phyloP scores from a whole-genome alignment of 805 yeast species.

The Saturnispora sekii region DNA sequence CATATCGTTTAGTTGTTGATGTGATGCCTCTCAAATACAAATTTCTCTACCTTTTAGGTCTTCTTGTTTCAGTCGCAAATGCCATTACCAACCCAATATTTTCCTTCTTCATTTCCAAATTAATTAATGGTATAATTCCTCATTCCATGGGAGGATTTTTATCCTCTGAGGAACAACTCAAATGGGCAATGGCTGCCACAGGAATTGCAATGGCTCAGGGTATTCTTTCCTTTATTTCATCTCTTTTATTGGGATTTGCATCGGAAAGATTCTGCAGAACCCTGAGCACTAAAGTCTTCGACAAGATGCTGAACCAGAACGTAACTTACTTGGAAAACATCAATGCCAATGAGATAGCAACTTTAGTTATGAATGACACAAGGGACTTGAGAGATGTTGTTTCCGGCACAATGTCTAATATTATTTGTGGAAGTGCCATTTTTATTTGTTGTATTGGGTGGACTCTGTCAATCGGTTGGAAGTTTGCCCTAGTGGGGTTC shows the following conservation, averaged over 20 bases:
- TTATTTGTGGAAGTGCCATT: conserved; percentile 44
- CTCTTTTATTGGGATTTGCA: conserved; percentile 40
- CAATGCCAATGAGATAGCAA: conserved; percentile 44
- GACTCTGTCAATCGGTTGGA: conserved; percentile 81
- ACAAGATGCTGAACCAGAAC: conserved; percentile 40
- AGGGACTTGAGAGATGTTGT: conserved; percentile 65
- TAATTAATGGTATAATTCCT: conserved; percentile 57
- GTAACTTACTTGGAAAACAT: conserved; percentile 41
- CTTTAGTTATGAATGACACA: conserved; percentile 70
- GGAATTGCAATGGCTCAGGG: conserved; percentile 60
- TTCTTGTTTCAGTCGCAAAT: conserved; percentile 40
- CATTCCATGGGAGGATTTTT: conserved; percentile 22
- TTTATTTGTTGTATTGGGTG: conserved; percentile 58
- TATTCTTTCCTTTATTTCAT: conserved; percentile 39
- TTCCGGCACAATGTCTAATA: conserved; percentile 48
- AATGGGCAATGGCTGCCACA: conserved; percentile 64
- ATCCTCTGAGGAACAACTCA: conserved; percentile 26
- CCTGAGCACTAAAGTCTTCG: conserved; percentile 42
- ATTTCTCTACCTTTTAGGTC: conserved; percentile 36
- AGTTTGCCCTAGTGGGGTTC: conserved; percentile 70
- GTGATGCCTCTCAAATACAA: conserved; percentile 10
- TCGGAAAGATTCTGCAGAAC: conserved; percentile 60
- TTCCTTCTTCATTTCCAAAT: conserved; percentile 64
- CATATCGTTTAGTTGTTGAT: conserved; percentile 5
- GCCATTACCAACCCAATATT: conserved; percentile 70